phyloP scores from a whole-genome alignment of 495 filamentous ascomycete species.

The Letharia lupina region DNA sequence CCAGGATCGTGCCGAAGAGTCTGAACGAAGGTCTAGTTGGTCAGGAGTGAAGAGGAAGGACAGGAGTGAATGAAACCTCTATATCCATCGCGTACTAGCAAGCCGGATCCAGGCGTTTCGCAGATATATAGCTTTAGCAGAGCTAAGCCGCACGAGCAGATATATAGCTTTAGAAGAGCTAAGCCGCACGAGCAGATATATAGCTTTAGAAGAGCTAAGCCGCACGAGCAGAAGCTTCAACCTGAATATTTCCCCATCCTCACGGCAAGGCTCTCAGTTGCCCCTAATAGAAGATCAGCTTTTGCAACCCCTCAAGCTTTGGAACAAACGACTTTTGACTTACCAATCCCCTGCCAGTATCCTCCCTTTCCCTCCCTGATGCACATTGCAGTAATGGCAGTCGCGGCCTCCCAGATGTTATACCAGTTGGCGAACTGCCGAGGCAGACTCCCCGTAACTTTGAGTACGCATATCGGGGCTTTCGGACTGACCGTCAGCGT shows the following conservation, averaged over 20 bases:
- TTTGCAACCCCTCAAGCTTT: background rate
- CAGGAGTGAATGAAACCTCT: no score
- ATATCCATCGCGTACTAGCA: no score
- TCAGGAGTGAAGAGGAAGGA: no score
- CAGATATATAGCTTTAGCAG: no score
- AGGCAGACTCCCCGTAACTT: background rate
- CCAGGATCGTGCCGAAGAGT: no score
- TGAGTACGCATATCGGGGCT: background rate
- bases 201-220: no score
- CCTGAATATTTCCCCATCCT: background rate
- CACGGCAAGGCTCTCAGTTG: background rate
- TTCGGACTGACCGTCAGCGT: background rate
- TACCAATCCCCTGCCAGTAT: background rate
- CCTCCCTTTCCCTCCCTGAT: constrained; percentile 2
- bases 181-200: background rate
- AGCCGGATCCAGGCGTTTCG: no score
- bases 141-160: no score
- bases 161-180: background rate
- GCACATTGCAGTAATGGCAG: background rate
- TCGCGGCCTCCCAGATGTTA: background rate
- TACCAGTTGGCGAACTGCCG: background rate
- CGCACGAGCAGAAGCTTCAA: no score
- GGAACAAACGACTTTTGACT: background rate
- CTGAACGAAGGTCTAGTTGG: no score
- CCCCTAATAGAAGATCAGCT: background rate